Conservation (phyloP, 768 basidiomycete species). For the Macrolepiota dolichaula region DNA sequence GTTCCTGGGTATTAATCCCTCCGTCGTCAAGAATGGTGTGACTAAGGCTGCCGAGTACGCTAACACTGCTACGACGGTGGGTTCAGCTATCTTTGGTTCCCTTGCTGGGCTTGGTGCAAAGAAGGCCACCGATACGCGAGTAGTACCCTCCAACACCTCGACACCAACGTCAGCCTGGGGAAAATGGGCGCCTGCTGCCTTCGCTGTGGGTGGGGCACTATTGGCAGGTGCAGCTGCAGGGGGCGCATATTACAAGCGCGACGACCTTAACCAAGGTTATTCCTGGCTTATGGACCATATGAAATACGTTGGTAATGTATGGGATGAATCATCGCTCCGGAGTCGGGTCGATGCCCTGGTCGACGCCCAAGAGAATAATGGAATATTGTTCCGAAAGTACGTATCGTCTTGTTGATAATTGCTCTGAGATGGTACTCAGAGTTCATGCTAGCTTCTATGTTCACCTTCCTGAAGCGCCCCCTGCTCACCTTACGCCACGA, state of each 20-base stretch:
- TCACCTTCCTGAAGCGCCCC: constrained; percentile 66
- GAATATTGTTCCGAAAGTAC: constrained; percentile 72
- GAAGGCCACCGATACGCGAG: constrained; percentile 28
- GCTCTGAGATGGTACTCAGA: not conserved
- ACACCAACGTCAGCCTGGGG: constrained; percentile 35
- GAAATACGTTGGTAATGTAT: constrained; percentile 83
- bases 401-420: constrained; percentile 27
- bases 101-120: constrained; percentile 46
- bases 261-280: constrained; percentile 69
- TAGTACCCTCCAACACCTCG: constrained; percentile 22
- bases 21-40: constrained; percentile 80
- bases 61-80: constrained; percentile 59
- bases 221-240: constrained; percentile 83
- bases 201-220: constrained; percentile 68
- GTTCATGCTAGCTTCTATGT: constrained; percentile 69
- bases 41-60: constrained; percentile 73
- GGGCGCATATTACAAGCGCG: constrained; percentile 77
- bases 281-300: constrained; percentile 84
- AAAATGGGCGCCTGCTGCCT: constrained; percentile 63
- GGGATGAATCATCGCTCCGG: constrained; percentile 69
- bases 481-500: constrained; percentile 48
- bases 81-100: constrained; percentile 58
- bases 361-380: constrained; percentile 54
- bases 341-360: constrained; percentile 61
- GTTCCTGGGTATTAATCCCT: constrained; percentile 87